phyloP scores from a whole-genome alignment of 2,329 filamentous ascomycete species.

The Apiospora koreana region DNA sequence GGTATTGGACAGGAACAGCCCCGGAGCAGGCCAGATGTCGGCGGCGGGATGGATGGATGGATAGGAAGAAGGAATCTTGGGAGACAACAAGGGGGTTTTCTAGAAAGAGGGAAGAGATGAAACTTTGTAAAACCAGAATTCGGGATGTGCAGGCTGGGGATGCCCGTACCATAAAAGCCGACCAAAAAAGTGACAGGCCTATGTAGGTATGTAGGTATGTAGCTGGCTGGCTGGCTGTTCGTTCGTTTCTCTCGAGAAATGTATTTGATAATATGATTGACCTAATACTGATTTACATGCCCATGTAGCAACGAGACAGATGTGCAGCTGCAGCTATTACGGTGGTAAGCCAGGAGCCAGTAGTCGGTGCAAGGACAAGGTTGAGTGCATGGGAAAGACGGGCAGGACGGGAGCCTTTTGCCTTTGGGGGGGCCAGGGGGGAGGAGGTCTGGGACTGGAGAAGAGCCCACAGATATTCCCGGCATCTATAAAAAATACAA shows the following conservation, averaged over 20 bases:
- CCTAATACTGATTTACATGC: background rate
- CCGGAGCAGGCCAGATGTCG: background rate
- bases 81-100: background rate
- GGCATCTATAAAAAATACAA: conserved; percentile 2
- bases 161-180: background rate
- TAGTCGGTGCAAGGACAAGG: background rate
- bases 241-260: background rate
- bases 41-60: background rate
- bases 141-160: background rate
- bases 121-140: background rate
- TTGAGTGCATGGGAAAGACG: conserved; percentile 5
- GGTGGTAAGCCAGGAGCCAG: background rate
- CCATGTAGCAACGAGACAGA: conserved; percentile 1
- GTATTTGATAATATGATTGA: background rate
- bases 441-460: background rate
- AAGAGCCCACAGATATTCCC: background rate
- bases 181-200: background rate
- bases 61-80: background rate
- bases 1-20: background rate
- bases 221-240: background rate
- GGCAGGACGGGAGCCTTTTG: conserved; percentile 7
- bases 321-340: conserved; percentile 8
- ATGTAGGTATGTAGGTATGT: too few species aligned
- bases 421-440: background rate
- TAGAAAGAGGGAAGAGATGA: background rate